Conservation (phyloP, 148 eudicot genomes). For the Vaccinium myrtillus region DNA sequence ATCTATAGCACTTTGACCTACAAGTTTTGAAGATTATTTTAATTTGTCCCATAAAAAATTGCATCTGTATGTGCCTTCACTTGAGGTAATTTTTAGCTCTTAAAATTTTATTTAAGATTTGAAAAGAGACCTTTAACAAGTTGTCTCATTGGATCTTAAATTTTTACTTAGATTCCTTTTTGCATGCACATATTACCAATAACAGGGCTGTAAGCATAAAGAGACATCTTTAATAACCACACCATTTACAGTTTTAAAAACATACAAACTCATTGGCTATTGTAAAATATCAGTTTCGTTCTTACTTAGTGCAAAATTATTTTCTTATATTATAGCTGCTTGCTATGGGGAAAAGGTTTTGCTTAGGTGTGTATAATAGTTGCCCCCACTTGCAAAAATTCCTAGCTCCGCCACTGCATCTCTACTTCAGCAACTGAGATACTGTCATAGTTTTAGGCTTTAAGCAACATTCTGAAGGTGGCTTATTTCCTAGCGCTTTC, state of each 20-base stretch:
- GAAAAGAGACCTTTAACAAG: not conserved
- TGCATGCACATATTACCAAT: not conserved
- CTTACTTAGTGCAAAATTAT: not conserved
- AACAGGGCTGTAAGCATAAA: not conserved
- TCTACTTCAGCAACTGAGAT: not conserved
- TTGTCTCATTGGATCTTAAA: not conserved
- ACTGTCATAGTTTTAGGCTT: not conserved
- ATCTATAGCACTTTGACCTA: not conserved
- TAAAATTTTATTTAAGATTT: not conserved
- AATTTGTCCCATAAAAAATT: not conserved
- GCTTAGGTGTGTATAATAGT: not conserved
- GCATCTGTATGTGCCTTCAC: not conserved
- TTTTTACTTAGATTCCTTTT: not conserved
- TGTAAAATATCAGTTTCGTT: not conserved
- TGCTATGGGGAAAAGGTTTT: not conserved
- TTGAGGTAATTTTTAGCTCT: not conserved
- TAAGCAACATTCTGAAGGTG: not conserved
- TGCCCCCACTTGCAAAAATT: not conserved
- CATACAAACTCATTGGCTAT: not conserved
- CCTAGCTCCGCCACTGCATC: not conserved
- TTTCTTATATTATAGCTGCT: not conserved
- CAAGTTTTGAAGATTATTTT: not conserved
- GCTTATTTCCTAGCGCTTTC: not conserved
- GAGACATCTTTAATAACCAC: not conserved
- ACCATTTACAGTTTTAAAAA: not conserved